phyloP scores from a whole-genome alignment of 352 stramenopile species.

The Pythium insidiosum region DNA sequence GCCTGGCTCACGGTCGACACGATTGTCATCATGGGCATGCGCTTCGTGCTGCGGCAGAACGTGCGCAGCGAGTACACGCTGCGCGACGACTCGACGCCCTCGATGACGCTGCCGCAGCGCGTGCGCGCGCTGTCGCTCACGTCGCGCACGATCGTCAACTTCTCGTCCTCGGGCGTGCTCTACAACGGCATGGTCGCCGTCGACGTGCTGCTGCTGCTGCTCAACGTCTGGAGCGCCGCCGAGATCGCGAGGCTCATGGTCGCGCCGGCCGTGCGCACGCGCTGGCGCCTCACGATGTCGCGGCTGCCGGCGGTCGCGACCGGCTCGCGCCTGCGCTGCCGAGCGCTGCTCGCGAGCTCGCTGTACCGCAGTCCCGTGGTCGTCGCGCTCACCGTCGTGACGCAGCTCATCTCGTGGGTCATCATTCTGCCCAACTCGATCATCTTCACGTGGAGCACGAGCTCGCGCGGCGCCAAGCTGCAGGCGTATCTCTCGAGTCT shows the following conservation, averaged over 20 bases:
- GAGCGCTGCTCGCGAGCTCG: conserved; percentile 17
- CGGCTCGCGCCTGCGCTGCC: neutral
- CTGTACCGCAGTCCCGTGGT: conserved; percentile 34
- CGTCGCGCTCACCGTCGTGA: conserved; percentile 14
- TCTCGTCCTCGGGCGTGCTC: conserved; percentile 10
- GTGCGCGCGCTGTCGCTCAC: neutral
- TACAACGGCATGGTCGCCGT: conserved; percentile 12
- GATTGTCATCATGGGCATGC: conserved; percentile 26
- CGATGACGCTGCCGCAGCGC: neutral
- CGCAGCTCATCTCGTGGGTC: conserved; percentile 42
- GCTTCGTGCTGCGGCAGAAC: conserved; percentile 39
- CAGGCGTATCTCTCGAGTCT: conserved; percentile 8
- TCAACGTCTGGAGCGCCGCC: conserved; percentile 8
- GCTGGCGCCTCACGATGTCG: neutral
- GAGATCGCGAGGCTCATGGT: conserved; percentile 11
- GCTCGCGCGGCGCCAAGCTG: conserved; percentile 3
- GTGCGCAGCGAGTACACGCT: conserved; percentile 17
- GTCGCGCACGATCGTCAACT: conserved; percentile 14
- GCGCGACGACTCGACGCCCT: too few species aligned
- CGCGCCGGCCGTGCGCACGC: conserved; percentile 1
- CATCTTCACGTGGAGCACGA: conserved; percentile 10
- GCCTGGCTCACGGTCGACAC: conserved; percentile 33
- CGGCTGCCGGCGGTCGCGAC: neutral
- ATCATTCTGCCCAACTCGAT: too few species aligned
- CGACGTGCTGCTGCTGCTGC: conserved; percentile 10